A percentile compares a stretch with the other conserved stretches of the same genome.
Conservation (phyloP, 495 filamentous ascomycete genomes). For the Aspergillus saccharolyticus region DNA sequence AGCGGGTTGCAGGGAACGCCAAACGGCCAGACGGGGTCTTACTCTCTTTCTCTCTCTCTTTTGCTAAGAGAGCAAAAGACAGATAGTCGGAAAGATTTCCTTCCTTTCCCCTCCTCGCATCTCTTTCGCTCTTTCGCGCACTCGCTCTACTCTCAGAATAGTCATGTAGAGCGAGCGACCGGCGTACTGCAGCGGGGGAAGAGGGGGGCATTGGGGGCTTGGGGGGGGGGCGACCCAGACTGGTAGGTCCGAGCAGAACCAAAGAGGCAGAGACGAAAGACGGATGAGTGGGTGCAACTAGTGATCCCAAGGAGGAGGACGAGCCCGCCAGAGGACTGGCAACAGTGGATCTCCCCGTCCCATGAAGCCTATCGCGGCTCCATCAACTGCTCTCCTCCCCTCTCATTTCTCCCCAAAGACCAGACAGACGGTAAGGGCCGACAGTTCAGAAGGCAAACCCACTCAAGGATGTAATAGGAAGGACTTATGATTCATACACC, state of each 20-base stretch:
- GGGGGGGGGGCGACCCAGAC: slow-evolving; percentile 20
- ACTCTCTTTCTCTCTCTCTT: no score
- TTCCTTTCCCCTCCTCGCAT: background rate
- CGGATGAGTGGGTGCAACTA: slow-evolving; percentile 20
- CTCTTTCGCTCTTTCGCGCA: background rate
- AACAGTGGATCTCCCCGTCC: slow-evolving; percentile 18
- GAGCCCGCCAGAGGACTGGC: slow-evolving; percentile 12
- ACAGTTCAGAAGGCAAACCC: background rate
- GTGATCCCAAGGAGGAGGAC: slow-evolving; percentile 27
- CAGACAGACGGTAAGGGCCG: background rate
- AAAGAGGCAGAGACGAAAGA: slow-evolving; percentile 8
- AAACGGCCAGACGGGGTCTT: slow-evolving; percentile 7
- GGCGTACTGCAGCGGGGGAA: slow-evolving; percentile 5
- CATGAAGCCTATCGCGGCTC: slow-evolving; percentile 18
- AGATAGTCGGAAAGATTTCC: background rate
- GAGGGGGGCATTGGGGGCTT: no score
- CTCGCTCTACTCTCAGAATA: background rate
- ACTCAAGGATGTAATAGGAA: background rate
- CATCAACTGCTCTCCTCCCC: background rate
- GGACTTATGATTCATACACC: background rate
- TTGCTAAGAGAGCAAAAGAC: background rate
- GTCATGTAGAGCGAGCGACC: slow-evolving; percentile 14
- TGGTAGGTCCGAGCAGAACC: slow-evolving; percentile 21
- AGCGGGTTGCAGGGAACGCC: slow-evolving; percentile 13
- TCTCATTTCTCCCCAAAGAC: background rate